A percentile compares a stretch with the other conserved stretches of the same genome.
phyloP scores from a whole-genome alignment of 495 filamentous ascomycete species.

The Rhizodiscina lignyota region DNA sequence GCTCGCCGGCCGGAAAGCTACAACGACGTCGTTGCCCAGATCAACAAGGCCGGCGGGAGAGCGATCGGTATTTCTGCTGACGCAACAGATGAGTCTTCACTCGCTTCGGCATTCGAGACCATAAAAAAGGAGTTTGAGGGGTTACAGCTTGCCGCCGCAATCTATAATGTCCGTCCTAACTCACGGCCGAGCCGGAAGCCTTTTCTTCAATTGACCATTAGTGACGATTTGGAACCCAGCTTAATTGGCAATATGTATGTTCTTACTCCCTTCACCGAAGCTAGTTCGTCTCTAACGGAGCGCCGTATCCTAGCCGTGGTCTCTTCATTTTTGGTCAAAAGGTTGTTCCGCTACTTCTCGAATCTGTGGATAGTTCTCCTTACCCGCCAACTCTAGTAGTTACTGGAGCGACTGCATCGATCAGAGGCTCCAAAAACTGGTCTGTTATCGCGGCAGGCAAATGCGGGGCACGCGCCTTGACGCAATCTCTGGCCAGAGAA shows the following conservation, averaged over 20 bases:
- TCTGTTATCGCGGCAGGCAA: conserved; percentile 62
- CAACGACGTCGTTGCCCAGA: conserved; percentile 51
- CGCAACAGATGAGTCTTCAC: conserved; percentile 40
- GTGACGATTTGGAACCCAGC: too few relatives aligned
- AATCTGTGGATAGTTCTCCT: conserved; percentile 30
- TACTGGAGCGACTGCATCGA: conserved; percentile 72
- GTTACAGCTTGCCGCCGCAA: neutral
- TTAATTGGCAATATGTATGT: too few relatives aligned
- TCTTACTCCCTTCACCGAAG: too few relatives aligned
- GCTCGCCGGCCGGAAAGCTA: conserved; percentile 54
- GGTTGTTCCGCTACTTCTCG: conserved; percentile 54
- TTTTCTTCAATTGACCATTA: conserved; percentile 66
- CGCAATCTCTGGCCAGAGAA: conserved; percentile 67
- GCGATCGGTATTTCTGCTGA: conserved; percentile 68
- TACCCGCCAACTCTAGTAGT: conserved; percentile 71
- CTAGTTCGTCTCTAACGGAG: too few relatives aligned
- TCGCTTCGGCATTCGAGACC: conserved; percentile 47
- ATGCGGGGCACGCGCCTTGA: conserved; percentile 62
- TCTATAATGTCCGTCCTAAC: conserved; percentile 1
- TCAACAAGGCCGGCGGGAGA: conserved; percentile 49
- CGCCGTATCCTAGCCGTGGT: neutral
- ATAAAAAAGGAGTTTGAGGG: conserved; percentile 40
- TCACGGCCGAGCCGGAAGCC: conserved; percentile 34
- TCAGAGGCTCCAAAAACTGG: conserved; percentile 57
- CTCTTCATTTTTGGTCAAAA: conserved; percentile 65